Evolutionary conservation across 1,284 basidiomycete species (phyloP), one percentile per base, ranked within the genome.

Genomic region (Puccinia hordei): DNA sequence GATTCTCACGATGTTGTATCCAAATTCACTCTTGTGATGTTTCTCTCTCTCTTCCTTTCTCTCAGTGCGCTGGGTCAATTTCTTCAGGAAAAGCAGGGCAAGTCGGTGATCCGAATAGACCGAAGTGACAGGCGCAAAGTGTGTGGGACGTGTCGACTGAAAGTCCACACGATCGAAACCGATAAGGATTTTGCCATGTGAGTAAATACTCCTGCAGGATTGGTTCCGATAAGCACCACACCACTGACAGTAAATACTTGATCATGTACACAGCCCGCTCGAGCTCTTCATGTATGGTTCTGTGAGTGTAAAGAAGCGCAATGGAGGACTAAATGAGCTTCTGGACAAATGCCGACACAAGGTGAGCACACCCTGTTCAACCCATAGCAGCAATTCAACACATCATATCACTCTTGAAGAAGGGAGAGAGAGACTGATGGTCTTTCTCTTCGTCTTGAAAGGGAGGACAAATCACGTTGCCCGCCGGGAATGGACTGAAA

Each of bases 81-180:
- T 55, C 53, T 55, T 10, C 12, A 55, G 53, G 24, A 55, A 1
- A 55, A 19, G 53, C n/a, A 55, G 19, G 53, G 53, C 22, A 55
- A 24, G 53, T 17, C 24, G 13, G 5, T 55, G n/a, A 19, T 55
- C 53, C 53, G n/a, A 8, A 24, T 55, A 4, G 5, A 55, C 53
- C 3, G 4, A 5, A 24, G 4, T 55, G n/a, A 55, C 3, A 55
- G 24, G 24, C 53, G 53, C 3, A 2, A 55, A 27, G 22, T 27
- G 22, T 55, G 53, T 55, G 53, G 53, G 53, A 55, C 53, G 22
- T 55, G 53, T 55, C 53, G 53, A 12, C 53, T 55, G 24, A 55
- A 55, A 24, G n/a, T 55, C 24, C 19, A 55, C 6, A 55, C 6
- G 53, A 55, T 8, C n/a, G n/a, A 3, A 3, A 55, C 53, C n/a